Base-by-base conservation (phyloP, 352 stramenopile species). In the Pilasporangium apinafurcum region DNA sequence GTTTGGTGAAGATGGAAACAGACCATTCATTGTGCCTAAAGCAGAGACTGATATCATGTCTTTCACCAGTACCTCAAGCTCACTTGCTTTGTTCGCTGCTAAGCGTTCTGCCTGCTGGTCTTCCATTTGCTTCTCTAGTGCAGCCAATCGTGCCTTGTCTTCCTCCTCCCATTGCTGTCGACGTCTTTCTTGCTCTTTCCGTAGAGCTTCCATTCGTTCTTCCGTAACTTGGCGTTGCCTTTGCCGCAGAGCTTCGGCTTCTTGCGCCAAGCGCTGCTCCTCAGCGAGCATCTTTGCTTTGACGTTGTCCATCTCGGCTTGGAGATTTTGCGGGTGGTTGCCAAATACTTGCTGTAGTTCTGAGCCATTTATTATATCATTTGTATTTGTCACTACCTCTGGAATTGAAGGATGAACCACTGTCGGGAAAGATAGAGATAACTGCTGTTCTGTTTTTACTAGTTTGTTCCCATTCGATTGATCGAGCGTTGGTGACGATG, bases 91-190 rank as follows among this genome's bases (percentile, higher is more conserved):
- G 9, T 45, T 43, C 6, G 59, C 65, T 0, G 46, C 48, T 8
- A 77, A 39, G 5, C 75, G 55, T 25, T 62, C 57, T 4, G 47
- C 43, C 20, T 85, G 56, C 20, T 83, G 62, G 2, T 66, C 54
- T 8, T 64, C 53, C 5, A 83, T 59, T 47, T 75, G 58, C 18
- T 43, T 39, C 27, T 92, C 72, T 1, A 88, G 42, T 12, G 51
- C 65, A 26, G 56, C 65, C 0, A 89, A 44, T 8, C 62, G 62
- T 0, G 60, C 60, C 0, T 55, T 59, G 44, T 89, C 79, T 26
- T 89, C 70, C 10, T 71, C 56, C 43, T 89, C 79, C 75, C 78
- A 90, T 47, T 86, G 59, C 14, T 57, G 65, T 8, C 77, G 74
- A 14, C 81, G 64, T 8, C 61, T 59, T 10, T 86, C 75, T 46